Evolutionary conservation across 768 basidiomycete genomes (phyloP), one percentile per base, ranked within the genome.

Genomic region (Hemileccinum impolitum): DNA sequence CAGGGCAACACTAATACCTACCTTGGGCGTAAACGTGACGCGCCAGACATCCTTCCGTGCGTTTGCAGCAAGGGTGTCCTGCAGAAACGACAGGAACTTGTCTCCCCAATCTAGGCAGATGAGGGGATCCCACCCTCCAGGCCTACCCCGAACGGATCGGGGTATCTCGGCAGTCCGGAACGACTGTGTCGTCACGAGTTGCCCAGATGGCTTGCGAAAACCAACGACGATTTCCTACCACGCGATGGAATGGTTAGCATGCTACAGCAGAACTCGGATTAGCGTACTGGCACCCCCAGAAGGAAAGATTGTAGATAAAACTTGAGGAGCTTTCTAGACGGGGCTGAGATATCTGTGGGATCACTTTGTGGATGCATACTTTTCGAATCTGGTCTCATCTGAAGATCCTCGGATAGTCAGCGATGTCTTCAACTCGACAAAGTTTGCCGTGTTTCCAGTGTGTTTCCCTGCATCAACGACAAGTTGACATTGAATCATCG

Each of bases 301-400:
- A 94, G 77, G 66, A 91, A 94, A 1, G 90, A 93, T 61, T 94
- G 92, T 52, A 92, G 81, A 73, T 93, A 94, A 67, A 91, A 91
- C 61, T 90, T 93, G 50, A 94, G 79, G n/a, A 94, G 71, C 63
- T 94, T 94, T 65, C 88, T 92, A 62, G 44, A 48, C 47, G 38
- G 48, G 7, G 45, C 17, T 56, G n/a, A 52, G 46, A 31, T 8
- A 18, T 19, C 39, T 38, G 17, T n/a, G 8, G 17, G 19, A 35
- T 34, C n/a, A 8, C 5, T n/a, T 1, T 3, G 32, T 25, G 15
- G 14, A 40, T 19, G 36, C 77, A 48, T 60, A 91, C 92, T 83
- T 85, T 69, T 94, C 90, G 55, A 94, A 94, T 47, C 69, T 78
- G n/a, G 67, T 65, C 62, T 85, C 82, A 48, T 93, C 90, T 39